Base-by-base conservation (phyloP, 352 stramenopile genomes). In the Globisporangium viniferum region DNA sequence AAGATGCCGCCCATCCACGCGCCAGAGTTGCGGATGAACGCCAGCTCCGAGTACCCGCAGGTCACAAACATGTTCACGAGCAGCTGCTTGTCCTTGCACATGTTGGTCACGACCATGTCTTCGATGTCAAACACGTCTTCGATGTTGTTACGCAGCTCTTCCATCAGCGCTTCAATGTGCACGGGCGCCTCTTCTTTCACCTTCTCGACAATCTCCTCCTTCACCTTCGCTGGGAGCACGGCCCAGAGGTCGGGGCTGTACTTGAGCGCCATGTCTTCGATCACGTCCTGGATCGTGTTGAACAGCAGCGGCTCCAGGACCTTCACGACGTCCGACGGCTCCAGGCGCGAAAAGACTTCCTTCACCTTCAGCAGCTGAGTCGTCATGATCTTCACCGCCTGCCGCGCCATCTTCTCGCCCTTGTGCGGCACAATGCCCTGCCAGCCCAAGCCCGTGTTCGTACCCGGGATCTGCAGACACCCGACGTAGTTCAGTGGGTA, bases 361-460 rank as follows among this genome's bases (percentile, higher is more conserved):
- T 98, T 89, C 9, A 97, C 89, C 33, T 88, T 71, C 36, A 98
- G 89, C 22, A 99, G 81, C 74, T 99, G 96, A 18, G 91, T 90
- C 24, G 97, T 98, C 77, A 99, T 97, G 61, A 98, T 93, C 62
- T 86, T 80, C 67, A 97, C 95, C 27, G 90, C 91, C 57, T 97
- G 90, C 22, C 92, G 93, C n/a, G 94, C 95, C 97, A 99, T 99
- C 62, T 98, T 97, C 75, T 98, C 94, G 33, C 91, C 96, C 72
- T 99, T 99, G 71, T 92, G 87, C 1, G 97, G 97, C n/a, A 99
- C 96, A 55, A 99, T 98, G 18, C 97, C 97, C 71, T 99, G 96
- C 97, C 97, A 99, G 9, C 97, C 97, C 4, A 98, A 68, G 8
- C 97, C 97, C 68, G 93, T 98, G 74, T 98, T 94, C 3, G 87